Conservation (phyloP, 2,329 filamentous ascomycete genomes). For the Trichoderma oligosporum region DNA sequence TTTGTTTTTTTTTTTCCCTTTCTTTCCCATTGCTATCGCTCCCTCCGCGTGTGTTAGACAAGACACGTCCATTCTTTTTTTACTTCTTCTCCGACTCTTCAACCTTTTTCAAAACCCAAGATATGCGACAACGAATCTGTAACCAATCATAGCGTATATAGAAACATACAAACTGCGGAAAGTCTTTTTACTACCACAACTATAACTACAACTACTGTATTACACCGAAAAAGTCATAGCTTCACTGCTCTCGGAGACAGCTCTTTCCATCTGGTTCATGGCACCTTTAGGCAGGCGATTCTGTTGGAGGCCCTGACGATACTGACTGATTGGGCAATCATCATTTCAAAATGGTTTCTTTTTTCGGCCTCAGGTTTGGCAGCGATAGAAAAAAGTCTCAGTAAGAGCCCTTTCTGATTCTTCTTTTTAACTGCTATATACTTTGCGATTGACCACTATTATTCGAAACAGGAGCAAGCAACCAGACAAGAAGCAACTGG, state of each 20-base stretch:
- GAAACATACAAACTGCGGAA: neutral
- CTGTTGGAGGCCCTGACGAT: neutral
- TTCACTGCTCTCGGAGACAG: too few species aligned
- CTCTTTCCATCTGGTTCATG: slow-evolving; percentile 5
- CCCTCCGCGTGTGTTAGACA: slow-evolving; percentile 11
- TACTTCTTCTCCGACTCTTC: neutral
- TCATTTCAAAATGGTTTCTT: slow-evolving; percentile 49
- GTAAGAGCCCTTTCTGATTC: slow-evolving; percentile 30
- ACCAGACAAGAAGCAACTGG: slow-evolving; percentile 22
- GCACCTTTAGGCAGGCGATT: slow-evolving; percentile 11
- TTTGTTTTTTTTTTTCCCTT: neutral
- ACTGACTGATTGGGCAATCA: neutral
- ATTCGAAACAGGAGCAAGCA: slow-evolving; percentile 22
- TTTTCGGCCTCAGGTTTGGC: slow-evolving; percentile 55
- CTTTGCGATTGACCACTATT: slow-evolving; percentile 1
- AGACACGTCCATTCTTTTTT: slow-evolving; percentile 20
- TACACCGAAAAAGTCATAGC: too few species aligned
- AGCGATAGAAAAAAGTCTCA: slow-evolving; percentile 55
- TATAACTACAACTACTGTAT: too few species aligned
- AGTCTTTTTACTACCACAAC: neutral
- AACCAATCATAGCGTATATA: neutral
- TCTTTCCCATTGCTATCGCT: neutral
- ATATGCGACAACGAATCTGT: neutral
- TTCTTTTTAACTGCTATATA: neutral
- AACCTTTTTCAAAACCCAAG: too few species aligned